Percentiles rank a stretch among this genome's conserved stretches.
These are phyloP conservation scores for Alternaria sp. DNA, from an alignment of 2,329 filamentous ascomycete genomes.

Conservation along the genomic window DNA sequence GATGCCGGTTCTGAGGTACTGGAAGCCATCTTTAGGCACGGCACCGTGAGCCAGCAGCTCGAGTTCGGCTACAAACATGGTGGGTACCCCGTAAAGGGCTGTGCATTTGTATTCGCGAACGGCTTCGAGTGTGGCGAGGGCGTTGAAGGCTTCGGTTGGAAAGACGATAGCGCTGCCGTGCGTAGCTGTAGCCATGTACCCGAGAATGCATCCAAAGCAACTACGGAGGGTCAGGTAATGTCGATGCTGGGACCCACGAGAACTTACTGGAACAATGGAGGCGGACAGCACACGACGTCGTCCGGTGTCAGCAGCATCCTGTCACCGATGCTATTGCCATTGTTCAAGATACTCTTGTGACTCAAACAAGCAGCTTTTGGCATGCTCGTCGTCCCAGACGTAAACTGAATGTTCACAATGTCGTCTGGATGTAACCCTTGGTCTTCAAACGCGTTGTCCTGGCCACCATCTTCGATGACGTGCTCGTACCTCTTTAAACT, in stretches of 20 bases:
- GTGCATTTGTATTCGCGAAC: slow-evolving; percentile 71
- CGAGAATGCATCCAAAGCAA: slow-evolving; percentile 90
- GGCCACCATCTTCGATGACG: slow-evolving; percentile 56
- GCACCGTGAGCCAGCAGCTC: slow-evolving; percentile 71
- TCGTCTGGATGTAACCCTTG: slow-evolving; percentile 68
- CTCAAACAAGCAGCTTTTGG: slow-evolving; percentile 92
- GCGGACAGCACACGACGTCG: slow-evolving; percentile 74
- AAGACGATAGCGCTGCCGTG: slow-evolving; percentile 84
- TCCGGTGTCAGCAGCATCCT: slow-evolving; percentile 79
- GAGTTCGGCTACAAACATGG: slow-evolving; percentile 92
- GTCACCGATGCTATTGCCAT: slow-evolving; percentile 82
- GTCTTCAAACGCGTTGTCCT: slow-evolving; percentile 54
- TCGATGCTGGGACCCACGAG: neutral
- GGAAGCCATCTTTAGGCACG: slow-evolving; percentile 60
- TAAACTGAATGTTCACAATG: slow-evolving; percentile 95
- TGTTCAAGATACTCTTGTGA: slow-evolving; percentile 90
- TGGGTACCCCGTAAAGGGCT: slow-evolving; percentile 86
- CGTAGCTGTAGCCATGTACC: slow-evolving; percentile 95
- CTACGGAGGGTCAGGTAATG: slow-evolving; percentile 25
- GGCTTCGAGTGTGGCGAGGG: slow-evolving; percentile 71
- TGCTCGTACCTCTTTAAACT: slow-evolving; percentile 54
- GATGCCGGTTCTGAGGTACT: slow-evolving; percentile 84
- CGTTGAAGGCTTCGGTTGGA: slow-evolving; percentile 86
- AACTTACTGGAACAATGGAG: slow-evolving; percentile 60
- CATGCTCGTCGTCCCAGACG: slow-evolving; percentile 88